A percentile compares a stretch with the other conserved stretches of the same genome.
These are phyloP conservation scores for Lunasporangiospora selenospora DNA, from an alignment of 192 early-diverging fungal genomes.

Conservation along the genomic window DNA sequence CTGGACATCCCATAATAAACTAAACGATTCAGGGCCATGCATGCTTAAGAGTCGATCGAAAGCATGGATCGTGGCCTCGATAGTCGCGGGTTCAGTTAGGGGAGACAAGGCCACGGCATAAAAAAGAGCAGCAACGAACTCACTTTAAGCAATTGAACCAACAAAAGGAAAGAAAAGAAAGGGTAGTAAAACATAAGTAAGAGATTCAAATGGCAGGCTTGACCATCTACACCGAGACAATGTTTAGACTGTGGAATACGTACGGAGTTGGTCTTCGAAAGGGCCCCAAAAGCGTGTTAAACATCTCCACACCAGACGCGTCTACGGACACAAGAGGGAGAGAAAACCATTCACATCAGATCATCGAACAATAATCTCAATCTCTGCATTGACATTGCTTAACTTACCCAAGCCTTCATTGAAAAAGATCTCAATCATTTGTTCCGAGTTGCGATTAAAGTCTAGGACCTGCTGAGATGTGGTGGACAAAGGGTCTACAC, in stretches of 20 bases:
- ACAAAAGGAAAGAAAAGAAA: too few relatives aligned
- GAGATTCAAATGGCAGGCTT: too few relatives aligned
- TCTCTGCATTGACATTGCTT: too few relatives aligned
- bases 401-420: constrained; percentile 37
- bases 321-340: constrained; percentile 6
- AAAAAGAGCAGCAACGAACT: constrained; percentile 34
- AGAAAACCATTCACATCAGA: too few relatives aligned
- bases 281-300: constrained; percentile 36
- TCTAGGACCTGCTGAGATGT: constrained; percentile 3
- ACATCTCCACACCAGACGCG: constrained; percentile 35
- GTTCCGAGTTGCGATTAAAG: constrained; percentile 39
- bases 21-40: constrained; percentile 35
- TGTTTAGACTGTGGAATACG: not conserved
- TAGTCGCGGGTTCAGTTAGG: constrained; percentile 26
- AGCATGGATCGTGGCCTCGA: constrained; percentile 36
- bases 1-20: constrained; percentile 31
- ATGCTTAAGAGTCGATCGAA: constrained; percentile 29
- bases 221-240: too few relatives aligned
- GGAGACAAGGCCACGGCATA: constrained; percentile 37
- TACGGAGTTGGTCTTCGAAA: constrained; percentile 35
- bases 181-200: too few relatives aligned
- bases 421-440: constrained; percentile 29
- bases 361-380: too few relatives aligned
- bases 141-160: constrained; percentile 3
- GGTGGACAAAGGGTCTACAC: too few relatives aligned